Evolutionary conservation across 2,329 filamentous ascomycete species (phyloP).

Genomic region (Juglanconis juglandina): DNA sequence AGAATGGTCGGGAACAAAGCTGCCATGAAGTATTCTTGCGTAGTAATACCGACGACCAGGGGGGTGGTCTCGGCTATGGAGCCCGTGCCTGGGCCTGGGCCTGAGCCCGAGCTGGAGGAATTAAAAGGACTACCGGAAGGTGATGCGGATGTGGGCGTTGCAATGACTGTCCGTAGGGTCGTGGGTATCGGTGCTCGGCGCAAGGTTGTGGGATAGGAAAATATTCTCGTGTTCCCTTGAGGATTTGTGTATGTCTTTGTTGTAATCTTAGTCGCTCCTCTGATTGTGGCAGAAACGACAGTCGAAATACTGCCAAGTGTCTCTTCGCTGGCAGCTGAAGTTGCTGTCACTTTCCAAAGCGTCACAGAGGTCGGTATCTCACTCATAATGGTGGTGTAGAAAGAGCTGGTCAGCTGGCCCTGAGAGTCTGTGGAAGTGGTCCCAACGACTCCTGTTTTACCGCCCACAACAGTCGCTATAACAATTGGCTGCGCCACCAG

Average conservation of each 20-base stretch:
- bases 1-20: slow-evolving; percentile 15
- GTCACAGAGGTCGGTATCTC: not conserved
- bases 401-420: not conserved
- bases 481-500: not conserved
- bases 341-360: not conserved
- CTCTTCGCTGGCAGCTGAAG: not conserved
- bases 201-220: not conserved
- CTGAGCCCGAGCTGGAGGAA: not conserved
- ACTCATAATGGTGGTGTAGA: not conserved
- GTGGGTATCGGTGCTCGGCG: not conserved
- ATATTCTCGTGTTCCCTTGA: not conserved
- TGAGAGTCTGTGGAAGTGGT: slow-evolving; percentile 1
- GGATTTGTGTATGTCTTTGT: not conserved
- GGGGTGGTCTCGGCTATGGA: not conserved
- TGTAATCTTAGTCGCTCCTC: not conserved
- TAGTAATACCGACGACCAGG: not conserved
- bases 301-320: not conserved
- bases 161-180: no score
- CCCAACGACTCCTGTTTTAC: not conserved
- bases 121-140: no score
- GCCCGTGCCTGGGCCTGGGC: not conserved
- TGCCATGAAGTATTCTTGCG: slow-evolving; percentile 8
- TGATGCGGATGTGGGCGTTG: not conserved
- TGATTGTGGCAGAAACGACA: not conserved
- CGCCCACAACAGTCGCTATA: not conserved